Base-by-base conservation (phyloP, 257 asterid species). In the Catharanthus roseus region DNA sequence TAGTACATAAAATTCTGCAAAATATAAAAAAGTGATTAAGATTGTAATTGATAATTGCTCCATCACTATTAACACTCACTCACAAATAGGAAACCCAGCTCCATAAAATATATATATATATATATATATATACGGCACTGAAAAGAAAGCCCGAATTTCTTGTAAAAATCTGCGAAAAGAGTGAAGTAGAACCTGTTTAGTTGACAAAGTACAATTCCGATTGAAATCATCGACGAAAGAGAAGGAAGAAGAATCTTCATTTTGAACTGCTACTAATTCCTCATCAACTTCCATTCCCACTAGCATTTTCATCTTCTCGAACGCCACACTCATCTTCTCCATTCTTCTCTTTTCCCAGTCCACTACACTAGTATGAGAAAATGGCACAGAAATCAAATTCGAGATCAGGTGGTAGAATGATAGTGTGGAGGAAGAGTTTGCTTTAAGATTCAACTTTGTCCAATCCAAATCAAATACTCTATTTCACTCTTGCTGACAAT, bases 301-400 rank as follows among this genome's bases (percentile, higher is more conserved):
- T 77, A 95, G 86, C 93, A 95, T 91, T 84, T 89, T 95, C 99
- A 95, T 86, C 93, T 85, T 95, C 87, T 89, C 99, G 24, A 81
- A 76, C 13, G 99, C 95, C 78, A 80, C 83, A 69, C 88, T 95
- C 97, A 91, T 89, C 86, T 80, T 91, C 74, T 95, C 96, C 96
- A 89, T 89, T 69, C 77, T 73, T 67, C 53, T 49, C 29, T 10
- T 69, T 31, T 18, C 15, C 16, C 3, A 0, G 4, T 16, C 34
- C 28, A 4, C 6, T 23, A 45, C 18, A 15, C 45, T 45, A 50
- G 3, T 21, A 31, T 50, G 34, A 13, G 50, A 44, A 44, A 3
- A 24, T 5, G 9, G 5, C 6, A 3, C 5, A 4, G 71, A 9
- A 24, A 16, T 28, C 21, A 12, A 39, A 23, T 65, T 54, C 4